Evolutionary conservation across 129 eudicot genomes (phyloP).

Genomic region (Gnaphalium uliginosum): DNA sequence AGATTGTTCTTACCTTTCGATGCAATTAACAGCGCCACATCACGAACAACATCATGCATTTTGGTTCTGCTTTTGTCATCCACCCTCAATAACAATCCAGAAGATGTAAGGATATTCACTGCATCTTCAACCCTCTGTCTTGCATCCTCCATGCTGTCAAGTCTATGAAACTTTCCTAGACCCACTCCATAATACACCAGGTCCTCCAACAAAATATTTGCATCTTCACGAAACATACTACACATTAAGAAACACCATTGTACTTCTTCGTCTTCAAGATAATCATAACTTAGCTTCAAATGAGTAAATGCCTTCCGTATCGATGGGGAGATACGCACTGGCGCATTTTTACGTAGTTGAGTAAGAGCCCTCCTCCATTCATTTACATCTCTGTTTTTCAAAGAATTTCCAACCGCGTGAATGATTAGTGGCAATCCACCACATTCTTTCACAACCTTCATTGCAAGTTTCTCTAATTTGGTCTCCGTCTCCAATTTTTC

Average conservation of each 20-base stretch:
- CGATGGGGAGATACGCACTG: not conserved
- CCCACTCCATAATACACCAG: conserved; percentile 12
- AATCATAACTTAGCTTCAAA: not conserved
- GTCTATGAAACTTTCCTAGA: not conserved
- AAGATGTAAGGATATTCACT: conserved; percentile 12
- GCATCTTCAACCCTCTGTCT: conserved; percentile 9
- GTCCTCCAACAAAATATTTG: not conserved
- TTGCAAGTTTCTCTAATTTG: conserved; percentile 1
- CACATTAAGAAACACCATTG: conserved; percentile 15
- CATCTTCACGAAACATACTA: conserved; percentile 17
- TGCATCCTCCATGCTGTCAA: not conserved
- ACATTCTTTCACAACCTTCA: conserved; percentile 9
- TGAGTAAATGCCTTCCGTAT: not conserved
- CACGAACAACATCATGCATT: conserved; percentile 31
- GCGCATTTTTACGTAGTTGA: not conserved
- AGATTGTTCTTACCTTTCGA: not conserved
- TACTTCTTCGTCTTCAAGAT: not conserved
- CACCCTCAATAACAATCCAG: not conserved
- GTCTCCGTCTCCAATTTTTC: not conserved
- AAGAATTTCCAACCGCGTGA: not conserved
- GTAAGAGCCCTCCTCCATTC: not conserved
- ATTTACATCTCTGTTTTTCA: not conserved
- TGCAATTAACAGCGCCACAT: conserved; percentile 9
- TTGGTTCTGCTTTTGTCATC: not conserved
- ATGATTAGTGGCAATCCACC: conserved; percentile 4